These are phyloP conservation scores for Mrakiaceae sp. DNA, from an alignment of 1,284 basidiomycete genomes.

Conservation along the genomic window DNA sequence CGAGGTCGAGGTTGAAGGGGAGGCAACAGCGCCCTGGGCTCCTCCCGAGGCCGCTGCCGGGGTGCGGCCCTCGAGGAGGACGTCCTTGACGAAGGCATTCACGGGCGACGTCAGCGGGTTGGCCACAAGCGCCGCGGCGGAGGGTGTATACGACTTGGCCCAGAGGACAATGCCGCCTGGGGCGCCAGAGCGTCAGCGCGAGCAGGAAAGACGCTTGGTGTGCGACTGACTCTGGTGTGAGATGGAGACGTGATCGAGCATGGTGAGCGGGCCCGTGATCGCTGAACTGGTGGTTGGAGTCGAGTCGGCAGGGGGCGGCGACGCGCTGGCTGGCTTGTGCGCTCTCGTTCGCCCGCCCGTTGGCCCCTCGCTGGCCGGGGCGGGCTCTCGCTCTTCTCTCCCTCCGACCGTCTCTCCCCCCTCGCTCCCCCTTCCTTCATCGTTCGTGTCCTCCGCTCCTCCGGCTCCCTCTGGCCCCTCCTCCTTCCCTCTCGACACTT, in stretches of 20 bases:
- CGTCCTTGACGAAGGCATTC: conserved; percentile 78
- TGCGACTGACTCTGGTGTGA: conserved; percentile 62
- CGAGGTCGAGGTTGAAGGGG: conserved; percentile 19
- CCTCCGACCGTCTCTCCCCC: too few species aligned
- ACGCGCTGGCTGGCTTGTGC: too few species aligned
- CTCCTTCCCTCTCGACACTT: too few species aligned
- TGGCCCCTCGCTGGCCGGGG: too few species aligned
- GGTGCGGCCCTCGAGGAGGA: conserved; percentile 67
- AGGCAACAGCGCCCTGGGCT: not conserved
- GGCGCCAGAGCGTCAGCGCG: not conserved
- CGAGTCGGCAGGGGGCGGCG: too few species aligned
- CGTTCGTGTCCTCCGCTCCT: too few species aligned
- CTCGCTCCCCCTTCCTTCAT: too few species aligned
- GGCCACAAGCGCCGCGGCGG: conserved; percentile 56
- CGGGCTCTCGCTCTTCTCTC: too few species aligned
- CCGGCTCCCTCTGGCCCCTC: too few species aligned
- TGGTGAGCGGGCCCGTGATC: conserved; percentile 26
- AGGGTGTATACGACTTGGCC: conserved; percentile 82
- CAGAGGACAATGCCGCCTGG: conserved; percentile 81
- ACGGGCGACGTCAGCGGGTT: conserved; percentile 54
- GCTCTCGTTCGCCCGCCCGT: too few species aligned
- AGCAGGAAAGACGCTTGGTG: not conserved
- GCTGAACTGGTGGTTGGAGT: too few species aligned
- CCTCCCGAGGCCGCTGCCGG: conserved; percentile 23
- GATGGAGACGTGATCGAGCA: conserved; percentile 83